phyloP scores from a whole-genome alignment of 2,329 filamentous ascomycete genomes.

The Thielaviopsis punctulata region DNA sequence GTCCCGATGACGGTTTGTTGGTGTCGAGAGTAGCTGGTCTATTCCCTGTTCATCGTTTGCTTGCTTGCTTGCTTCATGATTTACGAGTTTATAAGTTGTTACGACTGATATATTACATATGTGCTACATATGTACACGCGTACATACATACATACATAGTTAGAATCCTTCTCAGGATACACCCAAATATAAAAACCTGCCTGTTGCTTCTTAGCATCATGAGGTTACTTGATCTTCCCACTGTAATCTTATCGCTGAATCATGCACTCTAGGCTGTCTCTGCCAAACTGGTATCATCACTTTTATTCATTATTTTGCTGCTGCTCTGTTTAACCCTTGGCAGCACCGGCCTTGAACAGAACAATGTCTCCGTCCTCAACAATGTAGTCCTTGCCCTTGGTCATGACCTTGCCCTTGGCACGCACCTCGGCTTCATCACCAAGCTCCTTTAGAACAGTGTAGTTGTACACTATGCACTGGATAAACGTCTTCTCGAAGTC shows the following conservation, averaged over 20 bases:
- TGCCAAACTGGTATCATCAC: constrained; percentile 5
- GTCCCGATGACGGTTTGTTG: neutral
- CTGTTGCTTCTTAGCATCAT: neutral
- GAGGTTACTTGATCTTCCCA: neutral
- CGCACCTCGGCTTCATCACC: constrained; percentile 81
- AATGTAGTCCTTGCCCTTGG: constrained; percentile 95
- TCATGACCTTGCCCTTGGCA: constrained; percentile 91
- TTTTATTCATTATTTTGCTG: constrained; percentile 6
- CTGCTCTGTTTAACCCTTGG: constrained; percentile 39
- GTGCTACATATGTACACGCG: no score
- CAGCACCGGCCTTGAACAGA: constrained; percentile 78
- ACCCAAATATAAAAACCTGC: neutral
- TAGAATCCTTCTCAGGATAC: neutral
- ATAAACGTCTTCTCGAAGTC: constrained; percentile 99
- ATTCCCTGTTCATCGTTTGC: no score
- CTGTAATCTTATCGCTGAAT: neutral
- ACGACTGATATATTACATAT: neutral
- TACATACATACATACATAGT: neutral
- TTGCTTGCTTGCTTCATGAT: neutral
- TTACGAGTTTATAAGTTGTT: neutral
- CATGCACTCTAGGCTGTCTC: neutral
- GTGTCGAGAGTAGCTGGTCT: neutral
- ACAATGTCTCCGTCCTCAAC: constrained; percentile 69
- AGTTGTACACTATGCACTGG: constrained; percentile 91
- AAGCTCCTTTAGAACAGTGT: constrained; percentile 58